These are phyloP conservation scores for Coemansia sp. DNA, from an alignment of 371 early-diverging fungal species.

Conservation along the genomic window DNA sequence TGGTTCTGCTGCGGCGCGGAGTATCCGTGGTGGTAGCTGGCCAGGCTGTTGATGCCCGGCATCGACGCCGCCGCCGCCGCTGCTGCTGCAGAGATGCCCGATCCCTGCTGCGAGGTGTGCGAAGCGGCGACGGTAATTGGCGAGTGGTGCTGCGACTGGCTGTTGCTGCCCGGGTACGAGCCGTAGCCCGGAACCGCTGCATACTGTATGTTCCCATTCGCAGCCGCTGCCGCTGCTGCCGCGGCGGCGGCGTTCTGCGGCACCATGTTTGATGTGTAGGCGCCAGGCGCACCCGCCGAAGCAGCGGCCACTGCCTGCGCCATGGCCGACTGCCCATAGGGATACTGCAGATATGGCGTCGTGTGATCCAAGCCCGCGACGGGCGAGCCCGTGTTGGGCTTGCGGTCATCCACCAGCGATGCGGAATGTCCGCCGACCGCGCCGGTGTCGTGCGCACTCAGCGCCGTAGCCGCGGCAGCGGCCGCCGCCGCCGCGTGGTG, in stretches of 20 bases:
- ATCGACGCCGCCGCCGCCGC: conserved; percentile 32
- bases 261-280: conserved; percentile 22
- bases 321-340: conserved; percentile 36
- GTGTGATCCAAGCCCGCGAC: conserved; percentile 20
- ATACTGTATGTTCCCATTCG: conserved; percentile 26
- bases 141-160: conserved; percentile 49
- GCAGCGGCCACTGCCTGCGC: conserved; percentile 41
- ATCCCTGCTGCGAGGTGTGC: conserved; percentile 31
- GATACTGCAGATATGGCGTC: conserved; percentile 33
- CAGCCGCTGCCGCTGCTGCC: conserved; percentile 14
- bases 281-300: conserved; percentile 18
- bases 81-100: conserved; percentile 20
- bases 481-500: conserved; percentile 15
- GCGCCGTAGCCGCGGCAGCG: conserved; percentile 20
- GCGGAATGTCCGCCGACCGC: conserved; percentile 2
- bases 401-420: conserved; percentile 29
- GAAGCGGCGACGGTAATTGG: conserved; percentile 30
- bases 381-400: conserved; percentile 18
- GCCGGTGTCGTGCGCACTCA: conserved; percentile 19
- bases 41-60: conserved; percentile 35
- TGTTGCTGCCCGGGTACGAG: conserved; percentile 42
- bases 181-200: conserved; percentile 36
- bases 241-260: conserved; percentile 21
- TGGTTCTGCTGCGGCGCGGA: conserved; percentile 21
- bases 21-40: conserved; percentile 45